phyloP scores from a whole-genome alignment of 2,329 filamentous ascomycete genomes.

The Ceratocystis albifundus region DNA sequence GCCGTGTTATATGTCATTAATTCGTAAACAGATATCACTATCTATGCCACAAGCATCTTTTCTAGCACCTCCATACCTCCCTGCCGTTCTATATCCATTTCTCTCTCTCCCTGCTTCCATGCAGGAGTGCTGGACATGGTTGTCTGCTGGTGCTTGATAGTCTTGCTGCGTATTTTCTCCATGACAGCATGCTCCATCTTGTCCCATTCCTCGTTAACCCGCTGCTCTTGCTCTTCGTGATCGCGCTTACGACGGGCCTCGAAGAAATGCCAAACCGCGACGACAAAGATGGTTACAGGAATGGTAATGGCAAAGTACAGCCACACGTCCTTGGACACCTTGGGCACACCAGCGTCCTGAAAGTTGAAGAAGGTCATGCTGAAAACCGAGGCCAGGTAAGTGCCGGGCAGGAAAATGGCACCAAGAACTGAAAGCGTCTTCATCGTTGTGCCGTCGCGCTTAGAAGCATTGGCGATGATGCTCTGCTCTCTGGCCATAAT shows the following conservation, averaged over 20 bases:
- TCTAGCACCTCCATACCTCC: slow-evolving; percentile 33
- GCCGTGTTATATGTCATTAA: neutral
- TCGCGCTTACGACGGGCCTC: slow-evolving; percentile 40
- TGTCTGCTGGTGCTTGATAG: slow-evolving; percentile 39
- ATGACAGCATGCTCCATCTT: slow-evolving; percentile 48
- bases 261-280: slow-evolving; percentile 44
- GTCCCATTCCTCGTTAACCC: slow-evolving; percentile 45
- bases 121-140: slow-evolving; percentile 46
- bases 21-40: neutral
- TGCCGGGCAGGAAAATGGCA: slow-evolving; percentile 51
- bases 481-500: slow-evolving; percentile 51
- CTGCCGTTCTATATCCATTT: slow-evolving; percentile 1
- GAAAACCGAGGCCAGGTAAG: slow-evolving; percentile 51
- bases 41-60: neutral
- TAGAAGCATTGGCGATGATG: slow-evolving; percentile 47
- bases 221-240: slow-evolving; percentile 39
- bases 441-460: slow-evolving; percentile 52
- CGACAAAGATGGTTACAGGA: slow-evolving; percentile 45
- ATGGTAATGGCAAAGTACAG: slow-evolving; percentile 52
- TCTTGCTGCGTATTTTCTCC: slow-evolving; percentile 44
- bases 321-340: slow-evolving; percentile 45
- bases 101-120: slow-evolving; percentile 40
- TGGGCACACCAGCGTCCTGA: slow-evolving; percentile 34
- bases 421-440: slow-evolving; percentile 54
- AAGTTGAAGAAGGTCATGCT: slow-evolving; percentile 59